phyloP scores from a whole-genome alignment of 1,284 basidiomycete species.

The Ganoderma lucidum region DNA sequence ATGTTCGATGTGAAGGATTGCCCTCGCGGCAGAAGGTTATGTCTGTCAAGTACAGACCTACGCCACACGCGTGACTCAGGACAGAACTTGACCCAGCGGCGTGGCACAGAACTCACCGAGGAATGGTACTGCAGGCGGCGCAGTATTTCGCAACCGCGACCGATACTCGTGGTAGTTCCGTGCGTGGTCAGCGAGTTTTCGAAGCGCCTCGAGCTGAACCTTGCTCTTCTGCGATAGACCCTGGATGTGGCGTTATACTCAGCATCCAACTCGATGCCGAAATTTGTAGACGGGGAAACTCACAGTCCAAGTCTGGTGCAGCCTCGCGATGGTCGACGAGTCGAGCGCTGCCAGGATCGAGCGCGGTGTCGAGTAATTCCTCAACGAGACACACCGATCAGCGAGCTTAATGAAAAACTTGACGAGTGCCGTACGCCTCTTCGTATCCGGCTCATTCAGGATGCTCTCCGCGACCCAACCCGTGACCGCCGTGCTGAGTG shows the following conservation, averaged over 20 bases:
- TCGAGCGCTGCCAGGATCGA: constrained; percentile 95
- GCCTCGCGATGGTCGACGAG: constrained; percentile 90
- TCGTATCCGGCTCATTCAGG: constrained; percentile 87
- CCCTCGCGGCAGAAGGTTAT: constrained; percentile 97
- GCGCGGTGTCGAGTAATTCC: constrained; percentile 94
- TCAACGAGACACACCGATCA: constrained; percentile 84
- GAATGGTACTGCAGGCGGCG: constrained; percentile 92
- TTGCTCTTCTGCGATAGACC: constrained; percentile 89
- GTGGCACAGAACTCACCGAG: constrained; percentile 64
- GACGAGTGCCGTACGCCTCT: constrained; percentile 84
- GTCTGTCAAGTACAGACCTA: constrained; percentile 89
- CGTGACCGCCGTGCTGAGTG: constrained; percentile 91
- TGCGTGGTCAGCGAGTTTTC: constrained; percentile 88
- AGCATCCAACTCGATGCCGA: constrained; percentile 15
- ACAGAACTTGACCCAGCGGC: constrained; percentile 11
- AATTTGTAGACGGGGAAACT: constrained; percentile 41
- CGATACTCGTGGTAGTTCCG: constrained; percentile 96
- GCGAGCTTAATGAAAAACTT: constrained; percentile 98
- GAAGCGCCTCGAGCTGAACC: constrained; percentile 79
- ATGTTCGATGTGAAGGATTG: constrained; percentile 87
- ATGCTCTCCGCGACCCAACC: constrained; percentile 97
- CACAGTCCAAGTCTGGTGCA: constrained; percentile 93
- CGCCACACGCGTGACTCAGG: not conserved
- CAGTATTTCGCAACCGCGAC: constrained; percentile 79
- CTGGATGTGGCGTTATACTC: constrained; percentile 52